Conservation (phyloP, 192 early-diverging fungal species). For the Coemansia sp. region DNA sequence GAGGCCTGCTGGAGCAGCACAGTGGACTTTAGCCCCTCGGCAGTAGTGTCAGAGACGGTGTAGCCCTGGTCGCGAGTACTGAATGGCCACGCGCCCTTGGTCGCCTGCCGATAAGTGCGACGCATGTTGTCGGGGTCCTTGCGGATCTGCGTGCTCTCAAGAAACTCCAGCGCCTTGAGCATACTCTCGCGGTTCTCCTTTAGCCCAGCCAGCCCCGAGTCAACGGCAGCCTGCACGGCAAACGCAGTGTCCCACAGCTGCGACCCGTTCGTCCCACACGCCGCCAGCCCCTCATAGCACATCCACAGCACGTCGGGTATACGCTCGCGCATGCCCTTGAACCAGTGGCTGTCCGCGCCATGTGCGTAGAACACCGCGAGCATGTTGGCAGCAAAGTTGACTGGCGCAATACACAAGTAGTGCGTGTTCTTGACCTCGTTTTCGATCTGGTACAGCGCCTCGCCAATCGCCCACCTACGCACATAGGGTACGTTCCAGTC, state of each 20-base stretch:
- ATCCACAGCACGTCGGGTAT: constrained; percentile 93
- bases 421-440: constrained; percentile 90
- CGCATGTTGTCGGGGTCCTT: constrained; percentile 67
- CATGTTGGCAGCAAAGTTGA: constrained; percentile 95
- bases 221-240: constrained; percentile 80
- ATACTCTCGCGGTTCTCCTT: constrained; percentile 70
- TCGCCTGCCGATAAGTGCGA: constrained; percentile 77
- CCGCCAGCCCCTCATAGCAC: constrained; percentile 86
- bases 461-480: constrained; percentile 71
- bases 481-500: constrained; percentile 59
- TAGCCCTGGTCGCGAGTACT: constrained; percentile 91
- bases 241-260: constrained; percentile 98
- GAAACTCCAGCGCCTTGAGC: constrained; percentile 72
- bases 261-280: constrained; percentile 95
- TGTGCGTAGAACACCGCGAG: constrained; percentile 83
- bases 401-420: constrained; percentile 89
- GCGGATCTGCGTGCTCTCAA: constrained; percentile 87
- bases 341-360: constrained; percentile 80
- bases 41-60: constrained; percentile 94
- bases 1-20: constrained; percentile 72
- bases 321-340: constrained; percentile 71
- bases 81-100: constrained; percentile 97
- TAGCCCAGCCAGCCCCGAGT: constrained; percentile 74
- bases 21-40: constrained; percentile 88
- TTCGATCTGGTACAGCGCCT: constrained; percentile 79